Evolutionary conservation across 441 rosid genomes (phyloP).

Genomic region (Gossypium davidsonii): DNA sequence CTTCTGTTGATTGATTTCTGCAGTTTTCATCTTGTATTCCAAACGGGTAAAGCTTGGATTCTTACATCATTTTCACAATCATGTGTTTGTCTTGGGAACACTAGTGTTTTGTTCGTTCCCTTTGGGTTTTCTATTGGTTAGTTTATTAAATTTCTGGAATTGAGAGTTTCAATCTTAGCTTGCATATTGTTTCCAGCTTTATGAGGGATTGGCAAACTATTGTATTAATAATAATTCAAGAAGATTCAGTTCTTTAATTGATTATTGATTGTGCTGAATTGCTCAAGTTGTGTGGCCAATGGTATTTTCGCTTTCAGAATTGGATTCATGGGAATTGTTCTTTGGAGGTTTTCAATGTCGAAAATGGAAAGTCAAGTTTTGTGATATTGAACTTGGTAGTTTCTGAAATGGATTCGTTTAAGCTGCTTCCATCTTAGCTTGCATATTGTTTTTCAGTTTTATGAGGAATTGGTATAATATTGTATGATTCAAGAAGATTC

Average conservation of each 20-base stretch:
- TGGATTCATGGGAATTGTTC: too few relatives aligned
- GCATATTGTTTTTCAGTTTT: not conserved
- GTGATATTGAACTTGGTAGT: not conserved
- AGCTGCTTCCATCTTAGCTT: not conserved
- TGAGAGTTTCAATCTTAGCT: not conserved
- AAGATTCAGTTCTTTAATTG: too few relatives aligned
- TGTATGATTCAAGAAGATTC: not conserved
- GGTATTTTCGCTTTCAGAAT: too few relatives aligned
- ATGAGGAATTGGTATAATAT: not conserved
- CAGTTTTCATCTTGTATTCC: conserved; percentile 11
- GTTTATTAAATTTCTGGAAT: not conserved
- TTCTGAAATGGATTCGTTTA: not conserved
- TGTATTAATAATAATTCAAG: too few relatives aligned
- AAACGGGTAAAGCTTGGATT: conserved; percentile 19
- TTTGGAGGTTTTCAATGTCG: too few relatives aligned
- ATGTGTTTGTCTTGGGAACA: not conserved
- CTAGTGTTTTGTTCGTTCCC: not conserved
- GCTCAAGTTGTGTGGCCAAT: too few relatives aligned
- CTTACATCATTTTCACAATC: not conserved
- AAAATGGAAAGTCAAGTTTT: not conserved
- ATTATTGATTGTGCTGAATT: too few relatives aligned
- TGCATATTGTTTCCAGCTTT: not conserved
- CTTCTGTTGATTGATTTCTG: conserved; percentile 24
- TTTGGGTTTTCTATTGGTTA: conserved; percentile 1
- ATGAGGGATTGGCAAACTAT: too few relatives aligned